Evolutionary conservation across 78 protist genomes (phyloP), one percentile per base, ranked within the genome.

Genomic region (Diacronema lutheri): DNA sequence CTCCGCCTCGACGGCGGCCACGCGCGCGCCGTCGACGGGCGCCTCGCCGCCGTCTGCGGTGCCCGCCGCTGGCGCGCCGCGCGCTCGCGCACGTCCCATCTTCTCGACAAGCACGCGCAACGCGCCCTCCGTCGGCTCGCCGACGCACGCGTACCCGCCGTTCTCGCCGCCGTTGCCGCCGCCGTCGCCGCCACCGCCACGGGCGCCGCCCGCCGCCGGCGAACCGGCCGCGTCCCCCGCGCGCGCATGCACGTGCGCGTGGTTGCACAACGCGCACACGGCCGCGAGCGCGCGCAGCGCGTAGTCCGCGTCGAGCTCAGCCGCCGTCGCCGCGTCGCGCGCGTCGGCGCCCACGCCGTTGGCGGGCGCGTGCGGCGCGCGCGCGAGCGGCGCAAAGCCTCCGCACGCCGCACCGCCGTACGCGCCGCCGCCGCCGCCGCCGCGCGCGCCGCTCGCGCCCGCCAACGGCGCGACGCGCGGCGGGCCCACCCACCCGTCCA

Each of bases 41-140:
- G 50, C 50, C 16, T 40, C 41, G 38, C 73, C 21, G 7, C 73
- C 46, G 37, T 12, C 13, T n/a, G 23, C n/a, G 46, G 10, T 21
- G 73, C 46, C 23, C 50, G 50, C 3, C 50, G 50, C 50, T 3
- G 50, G 50, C 50, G 50, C 50, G 50, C 50, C 50, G 50, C 3
- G 73, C 76, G 12, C 50, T 11, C n/a, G 40, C 13, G 33, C 19
- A 25, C 4, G 31, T 0, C 91, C 90, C 7, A 89, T 33, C 88
- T 92, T 92, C 91, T 92, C 95, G 37, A 33, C 83, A 20, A 84
- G 61, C 12, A 83, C 88, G 55, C 64, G 81, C 56, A 92, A 80
- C 20, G 95, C 92, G 4, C 86, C 92, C 78, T 92, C 95, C 0
- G 92, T 92, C 29, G 90, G 76, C 64, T 86, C 92, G 40, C 91